These are phyloP conservation scores for Chamaecyparis obtusa DNA, from an alignment of 75 land plant species.

Conservation along the genomic window DNA sequence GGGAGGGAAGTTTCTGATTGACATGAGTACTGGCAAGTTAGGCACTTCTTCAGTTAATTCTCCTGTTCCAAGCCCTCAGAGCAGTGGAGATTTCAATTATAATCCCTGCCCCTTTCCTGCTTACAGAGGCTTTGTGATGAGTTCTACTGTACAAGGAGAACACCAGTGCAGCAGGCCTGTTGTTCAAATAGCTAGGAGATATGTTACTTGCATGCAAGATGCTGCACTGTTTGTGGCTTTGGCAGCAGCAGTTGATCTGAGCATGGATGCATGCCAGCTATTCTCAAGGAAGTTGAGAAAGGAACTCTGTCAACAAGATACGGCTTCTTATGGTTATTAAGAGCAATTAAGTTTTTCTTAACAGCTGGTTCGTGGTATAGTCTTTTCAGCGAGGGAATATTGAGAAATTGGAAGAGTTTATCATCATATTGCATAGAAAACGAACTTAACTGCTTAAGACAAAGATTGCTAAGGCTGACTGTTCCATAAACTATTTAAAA, in stretches of 20 bases:
- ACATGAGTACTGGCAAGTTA: slow-evolving; percentile 25
- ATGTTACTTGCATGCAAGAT: slow-evolving; percentile 41
- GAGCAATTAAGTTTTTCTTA: too few relatives aligned
- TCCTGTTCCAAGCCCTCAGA: slow-evolving; percentile 32
- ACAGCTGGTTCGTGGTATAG: too few relatives aligned
- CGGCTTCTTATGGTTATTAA: not conserved
- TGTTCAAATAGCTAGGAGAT: slow-evolving; percentile 45
- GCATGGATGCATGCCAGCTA: slow-evolving; percentile 83
- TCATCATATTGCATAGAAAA: too few relatives aligned
- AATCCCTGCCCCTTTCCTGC: slow-evolving; percentile 19
- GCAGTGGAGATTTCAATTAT: slow-evolving; percentile 39
- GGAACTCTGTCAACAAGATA: slow-evolving; percentile 19
- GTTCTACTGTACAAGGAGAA: slow-evolving; percentile 39
- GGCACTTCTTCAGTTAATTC: slow-evolving; percentile 27
- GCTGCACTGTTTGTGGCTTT: slow-evolving; percentile 49
- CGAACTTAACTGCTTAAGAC: too few relatives aligned
- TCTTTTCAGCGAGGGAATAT: too few relatives aligned
- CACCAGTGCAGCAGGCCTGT: slow-evolving; percentile 24
- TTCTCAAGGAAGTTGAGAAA: slow-evolving; percentile 67
- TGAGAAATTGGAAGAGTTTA: too few relatives aligned
- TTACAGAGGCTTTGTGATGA: slow-evolving; percentile 44
- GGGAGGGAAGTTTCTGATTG: slow-evolving; percentile 86
- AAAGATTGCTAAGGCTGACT: too few relatives aligned
- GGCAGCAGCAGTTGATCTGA: slow-evolving; percentile 46
- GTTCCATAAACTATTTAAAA: too few relatives aligned